These are phyloP conservation scores for Cystofilobasidium capitatum DNA, from an alignment of 768 basidiomycete species.

Conservation along the genomic window DNA sequence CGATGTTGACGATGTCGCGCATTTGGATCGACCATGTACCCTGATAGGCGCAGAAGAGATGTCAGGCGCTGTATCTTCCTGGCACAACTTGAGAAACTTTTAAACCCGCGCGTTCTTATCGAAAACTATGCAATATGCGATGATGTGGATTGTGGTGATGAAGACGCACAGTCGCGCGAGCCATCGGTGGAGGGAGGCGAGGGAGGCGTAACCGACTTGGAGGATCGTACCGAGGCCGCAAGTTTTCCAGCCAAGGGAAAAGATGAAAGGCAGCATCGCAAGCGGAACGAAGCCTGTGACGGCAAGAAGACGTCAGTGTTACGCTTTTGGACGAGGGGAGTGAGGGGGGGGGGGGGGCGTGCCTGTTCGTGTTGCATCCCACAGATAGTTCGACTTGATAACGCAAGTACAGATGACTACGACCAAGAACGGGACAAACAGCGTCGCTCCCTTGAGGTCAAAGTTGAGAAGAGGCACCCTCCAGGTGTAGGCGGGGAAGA, in stretches of 20 bases:
- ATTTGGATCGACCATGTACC: too few species aligned
- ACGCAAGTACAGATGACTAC: neutral
- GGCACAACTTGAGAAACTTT: too few species aligned
- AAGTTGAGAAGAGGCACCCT: neutral
- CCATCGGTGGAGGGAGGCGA: conserved; percentile 32
- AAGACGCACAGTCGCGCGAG: conserved; percentile 29
- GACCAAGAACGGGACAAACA: neutral
- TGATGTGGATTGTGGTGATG: conserved; percentile 29
- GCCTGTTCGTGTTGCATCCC: neutral
- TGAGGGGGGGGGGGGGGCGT: neutral
- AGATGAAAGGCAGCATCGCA: conserved; percentile 10
- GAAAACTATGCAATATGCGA: conserved; percentile 27
- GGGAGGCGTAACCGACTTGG: conserved; percentile 28
- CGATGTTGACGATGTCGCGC: conserved; percentile 23
- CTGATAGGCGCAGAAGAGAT: too few species aligned
- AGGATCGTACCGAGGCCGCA: conserved; percentile 30
- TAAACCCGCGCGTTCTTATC: neutral
- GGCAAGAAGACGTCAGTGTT: too few species aligned
- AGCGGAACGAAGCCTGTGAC: conserved; percentile 3
- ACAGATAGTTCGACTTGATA: neutral
- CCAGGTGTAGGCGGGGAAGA: neutral
- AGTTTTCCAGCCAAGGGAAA: conserved; percentile 27
- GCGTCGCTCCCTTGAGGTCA: neutral
- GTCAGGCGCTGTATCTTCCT: too few species aligned
- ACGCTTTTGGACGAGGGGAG: neutral